Evolutionary conservation across 2,329 filamentous ascomycete genomes (phyloP).

Genomic region (Fusarium illudens): DNA sequence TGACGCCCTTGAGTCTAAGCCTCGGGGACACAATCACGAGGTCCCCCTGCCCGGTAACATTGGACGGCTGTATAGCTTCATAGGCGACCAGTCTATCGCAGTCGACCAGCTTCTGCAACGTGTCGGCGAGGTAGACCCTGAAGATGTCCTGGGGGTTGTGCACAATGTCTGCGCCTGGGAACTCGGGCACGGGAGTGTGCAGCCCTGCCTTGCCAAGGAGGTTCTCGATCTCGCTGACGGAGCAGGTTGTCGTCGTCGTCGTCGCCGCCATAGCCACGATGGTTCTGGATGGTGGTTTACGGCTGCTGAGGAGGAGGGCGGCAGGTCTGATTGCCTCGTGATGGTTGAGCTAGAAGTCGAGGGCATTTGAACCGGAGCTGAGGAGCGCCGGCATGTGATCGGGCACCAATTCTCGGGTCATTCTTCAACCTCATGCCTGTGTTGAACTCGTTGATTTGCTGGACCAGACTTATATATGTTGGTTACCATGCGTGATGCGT

Average conservation of each 20-base stretch:
- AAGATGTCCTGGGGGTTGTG: constrained; percentile 42
- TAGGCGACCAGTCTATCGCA: constrained; percentile 38
- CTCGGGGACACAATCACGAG: constrained; percentile 39
- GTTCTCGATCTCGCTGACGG: constrained; percentile 26
- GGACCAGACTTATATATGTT: background rate
- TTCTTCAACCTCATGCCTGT: background rate
- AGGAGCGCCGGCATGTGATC: background rate
- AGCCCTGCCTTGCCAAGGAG: constrained; percentile 36
- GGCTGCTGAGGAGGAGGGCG: background rate
- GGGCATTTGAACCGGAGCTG: background rate
- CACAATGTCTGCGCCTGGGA: constrained; percentile 33
- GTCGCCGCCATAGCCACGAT: constrained; percentile 35
- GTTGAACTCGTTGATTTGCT: background rate
- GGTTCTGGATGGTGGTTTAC: background rate
- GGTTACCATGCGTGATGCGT: constrained; percentile 8
- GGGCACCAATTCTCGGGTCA: constrained; percentile 4
- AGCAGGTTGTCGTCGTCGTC: constrained; percentile 35
- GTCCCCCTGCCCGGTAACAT: constrained; percentile 38
- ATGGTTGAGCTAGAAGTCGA: background rate
- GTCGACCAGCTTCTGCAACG: constrained; percentile 23
- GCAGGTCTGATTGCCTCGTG: background rate
- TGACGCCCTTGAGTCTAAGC: constrained; percentile 28
- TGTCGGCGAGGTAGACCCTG: constrained; percentile 38
- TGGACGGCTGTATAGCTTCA: constrained; percentile 41
- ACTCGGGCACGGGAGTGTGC: constrained; percentile 35